phyloP scores from a whole-genome alignment of 1,284 basidiomycete species.

The Schizophyllum commune region DNA sequence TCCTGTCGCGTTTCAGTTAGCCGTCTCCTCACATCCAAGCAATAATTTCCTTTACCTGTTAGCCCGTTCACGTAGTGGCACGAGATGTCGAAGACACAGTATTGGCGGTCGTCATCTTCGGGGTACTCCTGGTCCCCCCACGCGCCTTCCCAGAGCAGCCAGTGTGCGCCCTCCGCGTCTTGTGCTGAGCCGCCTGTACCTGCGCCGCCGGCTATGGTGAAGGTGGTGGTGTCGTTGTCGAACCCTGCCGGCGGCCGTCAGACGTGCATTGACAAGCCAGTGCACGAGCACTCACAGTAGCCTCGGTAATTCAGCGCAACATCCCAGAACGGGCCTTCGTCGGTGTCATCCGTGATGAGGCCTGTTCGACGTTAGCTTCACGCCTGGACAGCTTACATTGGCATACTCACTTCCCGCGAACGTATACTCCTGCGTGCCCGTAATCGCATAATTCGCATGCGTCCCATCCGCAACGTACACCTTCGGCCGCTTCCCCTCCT shows the following conservation, averaged over 20 bases:
- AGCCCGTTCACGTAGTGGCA: conserved; percentile 20
- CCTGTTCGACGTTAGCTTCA: not conserved
- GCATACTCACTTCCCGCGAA: conserved; percentile 9
- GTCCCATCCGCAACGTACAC: conserved; percentile 22
- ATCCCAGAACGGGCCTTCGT: conserved; percentile 21
- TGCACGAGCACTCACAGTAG: conserved; percentile 12
- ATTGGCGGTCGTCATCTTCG: conserved; percentile 18
- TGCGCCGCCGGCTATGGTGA: conserved; percentile 18
- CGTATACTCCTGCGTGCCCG: conserved; percentile 20
- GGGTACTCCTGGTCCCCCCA: conserved; percentile 25
- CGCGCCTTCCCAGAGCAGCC: conserved; percentile 20
- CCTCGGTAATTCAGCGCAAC: conserved; percentile 22
- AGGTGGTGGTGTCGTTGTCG: conserved; percentile 17
- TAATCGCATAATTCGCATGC: conserved; percentile 24
- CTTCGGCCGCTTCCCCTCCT: conserved; percentile 17
- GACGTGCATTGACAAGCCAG: not conserved
- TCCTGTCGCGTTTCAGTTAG: conserved; percentile 10
- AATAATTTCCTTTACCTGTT: conserved; percentile 14
- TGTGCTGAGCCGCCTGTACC: conserved; percentile 13
- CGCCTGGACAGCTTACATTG: too few species aligned
- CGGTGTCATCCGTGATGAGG: conserved; percentile 16
- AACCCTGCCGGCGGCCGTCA: not conserved
- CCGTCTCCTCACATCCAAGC: not conserved
- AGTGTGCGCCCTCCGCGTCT: conserved; percentile 16
- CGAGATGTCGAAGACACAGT: conserved; percentile 15